Conservation (phyloP, 31 red algal species). For the Asparagopsis taxiformis region DNA sequence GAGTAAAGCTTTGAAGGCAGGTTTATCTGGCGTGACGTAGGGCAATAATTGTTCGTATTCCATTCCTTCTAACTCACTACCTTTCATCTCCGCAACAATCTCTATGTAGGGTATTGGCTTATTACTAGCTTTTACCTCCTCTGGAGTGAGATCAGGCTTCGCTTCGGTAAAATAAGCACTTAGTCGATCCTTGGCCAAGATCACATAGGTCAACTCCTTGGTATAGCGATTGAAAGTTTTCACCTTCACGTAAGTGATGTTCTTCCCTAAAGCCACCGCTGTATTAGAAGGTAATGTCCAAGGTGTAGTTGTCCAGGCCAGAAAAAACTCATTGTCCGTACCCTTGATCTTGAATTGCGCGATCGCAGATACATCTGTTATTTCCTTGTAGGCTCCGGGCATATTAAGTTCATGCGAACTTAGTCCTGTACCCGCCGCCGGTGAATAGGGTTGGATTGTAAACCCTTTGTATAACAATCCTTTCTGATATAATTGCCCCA, state of each 20-base stretch:
- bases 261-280: conserved; percentile 1
- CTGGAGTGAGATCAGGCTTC: background rate
- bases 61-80: conserved; percentile 8
- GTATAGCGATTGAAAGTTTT: background rate
- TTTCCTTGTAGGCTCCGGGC: conserved; percentile 7
- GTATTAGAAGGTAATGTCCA: conserved; percentile 20
- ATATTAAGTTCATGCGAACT: conserved; percentile 6
- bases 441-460: conserved; percentile 4
- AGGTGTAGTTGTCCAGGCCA: conserved; percentile 29
- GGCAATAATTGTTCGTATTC: background rate
- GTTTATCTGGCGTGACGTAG: conserved; percentile 1
- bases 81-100: no score
- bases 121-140: no score
- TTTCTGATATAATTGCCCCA: conserved; percentile 5
- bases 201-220: background rate
- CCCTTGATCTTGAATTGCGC: conserved; percentile 6
- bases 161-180: background rate
- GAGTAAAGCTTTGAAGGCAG: conserved; percentile 1
- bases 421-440: conserved; percentile 7
- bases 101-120: no score
- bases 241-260: conserved; percentile 9
- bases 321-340: background rate
- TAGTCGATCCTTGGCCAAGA: conserved; percentile 4
- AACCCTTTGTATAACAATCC: conserved; percentile 19
- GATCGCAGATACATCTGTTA: conserved; percentile 8